Conservation (phyloP, 1,284 basidiomycete genomes). For the Trametes versicolor region DNA sequence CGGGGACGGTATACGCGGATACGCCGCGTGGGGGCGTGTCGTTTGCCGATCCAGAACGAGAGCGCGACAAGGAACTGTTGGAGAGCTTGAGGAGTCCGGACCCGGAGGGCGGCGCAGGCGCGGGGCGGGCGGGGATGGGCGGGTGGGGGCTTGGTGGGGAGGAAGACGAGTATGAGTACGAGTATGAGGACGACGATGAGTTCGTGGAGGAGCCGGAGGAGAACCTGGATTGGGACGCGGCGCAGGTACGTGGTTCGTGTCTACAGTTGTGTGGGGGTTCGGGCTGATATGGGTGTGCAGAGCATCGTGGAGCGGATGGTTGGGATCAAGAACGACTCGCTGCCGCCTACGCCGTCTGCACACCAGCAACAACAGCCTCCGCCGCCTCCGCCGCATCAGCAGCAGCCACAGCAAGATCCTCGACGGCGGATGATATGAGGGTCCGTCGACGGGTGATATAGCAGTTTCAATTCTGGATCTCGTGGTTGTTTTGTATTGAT, state of each 20-base stretch:
- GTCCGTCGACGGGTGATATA: not conserved
- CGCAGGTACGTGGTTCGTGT: constrained; percentile 55
- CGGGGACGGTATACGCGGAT: constrained; percentile 52
- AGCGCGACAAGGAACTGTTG: constrained; percentile 63
- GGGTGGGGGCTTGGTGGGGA: constrained; percentile 73
- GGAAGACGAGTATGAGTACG: constrained; percentile 42
- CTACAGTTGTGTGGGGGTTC: not conserved
- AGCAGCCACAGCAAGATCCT: not conserved
- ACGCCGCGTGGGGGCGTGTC: constrained; percentile 56
- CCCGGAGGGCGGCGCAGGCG: constrained; percentile 48
- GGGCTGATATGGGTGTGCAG: constrained; percentile 40
- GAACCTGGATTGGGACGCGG: constrained; percentile 69
- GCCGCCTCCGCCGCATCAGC: not conserved
- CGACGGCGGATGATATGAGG: not conserved
- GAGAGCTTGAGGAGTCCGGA: constrained; percentile 67
- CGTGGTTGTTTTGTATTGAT: not conserved
- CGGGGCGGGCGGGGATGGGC: constrained; percentile 74
- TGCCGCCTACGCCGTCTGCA: constrained; percentile 10
- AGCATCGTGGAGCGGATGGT: constrained; percentile 72
- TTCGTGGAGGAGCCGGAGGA: constrained; percentile 40
- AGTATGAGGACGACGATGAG: constrained; percentile 17
- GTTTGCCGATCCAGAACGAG: constrained; percentile 51
- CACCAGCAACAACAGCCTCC: constrained; percentile 1
- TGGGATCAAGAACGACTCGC: constrained; percentile 53
- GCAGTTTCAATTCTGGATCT: not conserved